phyloP scores from a whole-genome alignment of 345 rosid genomes.

The Dimocarpus longan region DNA sequence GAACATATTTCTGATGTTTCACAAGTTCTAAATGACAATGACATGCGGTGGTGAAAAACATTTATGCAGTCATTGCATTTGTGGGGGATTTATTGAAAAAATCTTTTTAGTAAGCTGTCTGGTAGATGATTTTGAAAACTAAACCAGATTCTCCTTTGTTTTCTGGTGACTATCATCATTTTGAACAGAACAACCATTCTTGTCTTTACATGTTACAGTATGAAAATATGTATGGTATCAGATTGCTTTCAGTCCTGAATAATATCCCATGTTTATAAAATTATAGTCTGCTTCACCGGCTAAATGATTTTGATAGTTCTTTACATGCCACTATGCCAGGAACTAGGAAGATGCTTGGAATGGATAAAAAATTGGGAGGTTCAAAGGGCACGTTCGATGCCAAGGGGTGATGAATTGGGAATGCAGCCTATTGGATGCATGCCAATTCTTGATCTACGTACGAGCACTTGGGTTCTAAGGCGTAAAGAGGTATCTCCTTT shows the following conservation, averaged over 20 bases:
- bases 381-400: slow-evolving; percentile 64
- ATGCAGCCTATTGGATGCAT: slow-evolving; percentile 50
- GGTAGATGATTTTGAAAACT: background rate
- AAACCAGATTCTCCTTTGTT: background rate
- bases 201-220: background rate
- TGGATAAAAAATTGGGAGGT: slow-evolving; percentile 89
- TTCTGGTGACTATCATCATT: background rate
- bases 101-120: background rate
- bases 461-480: slow-evolving; percentile 83
- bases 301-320: background rate
- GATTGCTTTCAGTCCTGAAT: background rate
- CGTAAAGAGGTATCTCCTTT: slow-evolving; percentile 74
- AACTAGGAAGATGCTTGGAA: slow-evolving; percentile 87
- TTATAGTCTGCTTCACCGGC: background rate
- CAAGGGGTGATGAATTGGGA: slow-evolving; percentile 71
- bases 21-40: background rate
- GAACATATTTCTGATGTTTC: background rate
- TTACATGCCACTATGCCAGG: slow-evolving; percentile 78
- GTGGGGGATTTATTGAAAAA: too few species aligned
- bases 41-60: background rate
- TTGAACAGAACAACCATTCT: background rate
- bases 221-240: background rate
- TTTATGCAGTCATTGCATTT: background rate
- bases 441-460: slow-evolving; percentile 70
- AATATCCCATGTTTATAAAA: background rate